A percentile compares a stretch with the other conserved stretches of the same genome.
These are phyloP conservation scores for Cymbopogon citratus DNA, from an alignment of 176 grass and related monocot genomes.

Conservation along the genomic window DNA sequence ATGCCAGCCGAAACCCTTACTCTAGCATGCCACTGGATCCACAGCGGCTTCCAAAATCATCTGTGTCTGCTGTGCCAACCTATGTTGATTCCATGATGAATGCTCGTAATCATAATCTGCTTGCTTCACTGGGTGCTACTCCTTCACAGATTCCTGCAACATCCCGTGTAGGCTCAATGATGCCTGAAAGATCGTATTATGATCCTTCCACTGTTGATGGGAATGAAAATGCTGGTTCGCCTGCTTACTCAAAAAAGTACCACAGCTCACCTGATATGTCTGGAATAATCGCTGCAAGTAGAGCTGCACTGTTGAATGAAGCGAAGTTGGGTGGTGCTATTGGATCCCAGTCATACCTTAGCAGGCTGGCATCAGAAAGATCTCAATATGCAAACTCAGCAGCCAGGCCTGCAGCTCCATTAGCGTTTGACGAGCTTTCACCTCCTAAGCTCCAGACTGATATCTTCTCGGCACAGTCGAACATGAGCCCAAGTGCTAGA, in stretches of 20 bases:
- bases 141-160: slow-evolving; percentile 52
- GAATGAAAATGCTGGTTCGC: slow-evolving; percentile 41
- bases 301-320: slow-evolving; percentile 60
- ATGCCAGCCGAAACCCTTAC: slow-evolving; percentile 58
- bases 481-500: slow-evolving; percentile 49
- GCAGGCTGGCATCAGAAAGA: slow-evolving; percentile 64
- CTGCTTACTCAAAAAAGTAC: slow-evolving; percentile 87
- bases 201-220: slow-evolving; percentile 59
- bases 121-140: slow-evolving; percentile 58
- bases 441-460: slow-evolving; percentile 54
- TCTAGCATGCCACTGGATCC: slow-evolving; percentile 54
- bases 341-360: slow-evolving; percentile 55
- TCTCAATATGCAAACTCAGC: slow-evolving; percentile 51
- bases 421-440: slow-evolving; percentile 70
- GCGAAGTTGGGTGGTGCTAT: slow-evolving; percentile 58
- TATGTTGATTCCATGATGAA: slow-evolving; percentile 52
- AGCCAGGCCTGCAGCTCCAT: slow-evolving; percentile 44
- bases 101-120: slow-evolving; percentile 51
- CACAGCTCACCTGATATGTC: slow-evolving; percentile 99
- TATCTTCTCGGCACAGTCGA: slow-evolving; percentile 48
- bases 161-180: slow-evolving; percentile 42
- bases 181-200: slow-evolving; percentile 62
- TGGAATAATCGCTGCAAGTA: slow-evolving; percentile 84
- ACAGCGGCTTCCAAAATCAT: slow-evolving; percentile 43
- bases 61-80: slow-evolving; percentile 38